Conservation (phyloP, 2,329 filamentous ascomycete genomes). For the Aspergillus persii region DNA sequence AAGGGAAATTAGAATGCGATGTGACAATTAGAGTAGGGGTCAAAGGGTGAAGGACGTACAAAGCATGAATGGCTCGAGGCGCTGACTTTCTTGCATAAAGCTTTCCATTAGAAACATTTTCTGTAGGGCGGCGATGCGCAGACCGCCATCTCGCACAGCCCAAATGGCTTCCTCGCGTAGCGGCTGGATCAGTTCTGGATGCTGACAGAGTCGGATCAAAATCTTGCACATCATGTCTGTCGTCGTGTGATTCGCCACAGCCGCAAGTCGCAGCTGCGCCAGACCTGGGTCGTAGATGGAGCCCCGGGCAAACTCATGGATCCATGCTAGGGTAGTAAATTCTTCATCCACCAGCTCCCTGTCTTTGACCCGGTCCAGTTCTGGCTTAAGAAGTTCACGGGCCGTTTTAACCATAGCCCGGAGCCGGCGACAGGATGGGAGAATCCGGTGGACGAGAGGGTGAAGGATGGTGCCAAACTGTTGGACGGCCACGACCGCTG, state of each 20-base stretch:
- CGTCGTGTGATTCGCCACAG: background rate
- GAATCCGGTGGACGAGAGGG: background rate
- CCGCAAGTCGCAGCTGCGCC: constrained; percentile 19
- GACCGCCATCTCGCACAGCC: background rate
- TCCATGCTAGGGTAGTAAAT: too few species aligned
- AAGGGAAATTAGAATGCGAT: too few species aligned
- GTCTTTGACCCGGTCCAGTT: background rate
- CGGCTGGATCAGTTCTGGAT: constrained; percentile 2
- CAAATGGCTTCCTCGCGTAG: constrained; percentile 3
- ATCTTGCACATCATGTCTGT: background rate
- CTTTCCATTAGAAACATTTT: constrained; percentile 12
- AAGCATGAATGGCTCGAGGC: constrained; percentile 5
- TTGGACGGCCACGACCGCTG: background rate
- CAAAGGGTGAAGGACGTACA: background rate
- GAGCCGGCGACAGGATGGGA: background rate
- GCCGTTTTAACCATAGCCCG: background rate
- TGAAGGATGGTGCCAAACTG: background rate
- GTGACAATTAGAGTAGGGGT: too few species aligned
- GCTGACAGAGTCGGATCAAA: background rate
- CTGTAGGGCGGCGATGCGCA: constrained; percentile 2
- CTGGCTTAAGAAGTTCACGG: background rate
- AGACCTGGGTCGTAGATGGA: background rate
- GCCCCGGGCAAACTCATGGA: background rate
- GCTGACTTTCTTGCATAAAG: constrained; percentile 11
- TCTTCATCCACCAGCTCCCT: too few species aligned